Base-by-base conservation (phyloP, 768 basidiomycete species). In the Cystofilobasidium bisporidii region DNA sequence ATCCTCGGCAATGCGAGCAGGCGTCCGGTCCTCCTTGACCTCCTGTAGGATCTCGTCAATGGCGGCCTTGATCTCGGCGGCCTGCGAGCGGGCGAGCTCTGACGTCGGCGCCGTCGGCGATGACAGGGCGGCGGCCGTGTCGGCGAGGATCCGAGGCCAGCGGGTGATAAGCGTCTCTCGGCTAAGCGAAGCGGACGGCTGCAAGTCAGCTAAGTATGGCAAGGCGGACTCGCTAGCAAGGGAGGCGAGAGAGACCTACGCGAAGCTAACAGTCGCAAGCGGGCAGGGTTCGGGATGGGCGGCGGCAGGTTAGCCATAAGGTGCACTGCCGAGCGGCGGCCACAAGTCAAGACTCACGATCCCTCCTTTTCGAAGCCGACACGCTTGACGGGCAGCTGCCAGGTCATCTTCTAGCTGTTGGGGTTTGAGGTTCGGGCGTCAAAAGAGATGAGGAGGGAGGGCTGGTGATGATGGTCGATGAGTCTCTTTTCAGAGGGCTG, bases 1-100 rank as follows among this genome's bases (percentile, higher is more conserved):
- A 72, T 96, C 93, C 10, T 83, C 78, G n/a, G 82, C 79, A 60
- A 96, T 85, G 11, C 38, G 20, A 9, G 36, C 32, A 26, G 63
- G 36, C 58, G 58, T 59, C 38, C 14, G 8, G 40, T 38, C 26
- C 36, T 8, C 2, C 58, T 41, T 38, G 33, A 41, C 20, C 58
- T 41, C 33, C 2, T 40, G 10, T 1, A 40, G 18, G n/a, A 59
- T 17, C 8, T n/a, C 24, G 15, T 56, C 40, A 28, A 45, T 26
- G 4, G 2, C 22, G 2, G 12, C 15, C 24, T 36, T 24, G 43
- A 59, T 38, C 14, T 24, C 36, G n/a, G n/a, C 20, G 2, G n/a
- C 30, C 36, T 41, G 33, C 20, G 36, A n/a, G 18, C 11, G 24
- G 36, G 33, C 58, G 20, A 40, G 4, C n/a, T 9, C 17, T 38